phyloP scores from a whole-genome alignment of 2,329 filamentous ascomycete genomes.

The Tolypocladium pustulatum region DNA sequence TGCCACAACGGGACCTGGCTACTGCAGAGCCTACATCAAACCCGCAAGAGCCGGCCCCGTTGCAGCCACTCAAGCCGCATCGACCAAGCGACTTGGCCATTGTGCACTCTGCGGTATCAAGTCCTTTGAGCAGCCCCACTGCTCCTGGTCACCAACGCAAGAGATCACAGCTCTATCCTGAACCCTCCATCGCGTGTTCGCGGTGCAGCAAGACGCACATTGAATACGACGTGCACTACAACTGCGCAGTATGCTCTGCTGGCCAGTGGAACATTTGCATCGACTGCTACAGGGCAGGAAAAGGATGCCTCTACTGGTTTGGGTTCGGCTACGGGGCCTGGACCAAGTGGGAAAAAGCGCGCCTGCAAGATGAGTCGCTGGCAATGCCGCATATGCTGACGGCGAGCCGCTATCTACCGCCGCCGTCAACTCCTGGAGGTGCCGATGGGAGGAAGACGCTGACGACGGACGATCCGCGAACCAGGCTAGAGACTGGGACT shows the following conservation, averaged over 20 bases:
- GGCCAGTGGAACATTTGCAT: conserved; percentile 73
- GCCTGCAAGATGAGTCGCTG: conserved; percentile 25
- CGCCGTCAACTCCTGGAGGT: conserved; percentile 36
- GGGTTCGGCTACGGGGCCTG: conserved; percentile 72
- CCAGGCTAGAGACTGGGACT: conserved; percentile 63
- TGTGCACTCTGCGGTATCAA: conserved; percentile 20
- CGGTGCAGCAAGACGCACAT: conserved; percentile 62
- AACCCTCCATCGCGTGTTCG: conserved; percentile 66
- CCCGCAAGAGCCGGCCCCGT: conserved; percentile 11
- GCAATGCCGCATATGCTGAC: conserved; percentile 47
- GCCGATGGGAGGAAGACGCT: conserved; percentile 45
- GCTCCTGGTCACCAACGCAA: conserved; percentile 26
- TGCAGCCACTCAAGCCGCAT: conserved; percentile 14
- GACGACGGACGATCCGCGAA: conserved; percentile 56
- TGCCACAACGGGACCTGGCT: conserved; percentile 15
- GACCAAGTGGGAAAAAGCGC: conserved; percentile 50
- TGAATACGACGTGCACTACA: conserved; percentile 79
- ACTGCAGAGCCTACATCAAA: not conserved
- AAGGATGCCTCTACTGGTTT: conserved; percentile 78
- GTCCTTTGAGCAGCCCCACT: conserved; percentile 19
- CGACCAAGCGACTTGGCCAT: conserved; percentile 31
- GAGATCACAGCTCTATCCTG: conserved; percentile 45
- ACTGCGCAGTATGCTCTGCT: conserved; percentile 59
- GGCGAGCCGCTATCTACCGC: conserved; percentile 44
- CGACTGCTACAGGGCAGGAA: conserved; percentile 65